Evolutionary conservation across 495 filamentous ascomycete genomes (phyloP), one percentile per base, ranked within the genome.

Genomic region (Talaromyces trachyspermus): DNA sequence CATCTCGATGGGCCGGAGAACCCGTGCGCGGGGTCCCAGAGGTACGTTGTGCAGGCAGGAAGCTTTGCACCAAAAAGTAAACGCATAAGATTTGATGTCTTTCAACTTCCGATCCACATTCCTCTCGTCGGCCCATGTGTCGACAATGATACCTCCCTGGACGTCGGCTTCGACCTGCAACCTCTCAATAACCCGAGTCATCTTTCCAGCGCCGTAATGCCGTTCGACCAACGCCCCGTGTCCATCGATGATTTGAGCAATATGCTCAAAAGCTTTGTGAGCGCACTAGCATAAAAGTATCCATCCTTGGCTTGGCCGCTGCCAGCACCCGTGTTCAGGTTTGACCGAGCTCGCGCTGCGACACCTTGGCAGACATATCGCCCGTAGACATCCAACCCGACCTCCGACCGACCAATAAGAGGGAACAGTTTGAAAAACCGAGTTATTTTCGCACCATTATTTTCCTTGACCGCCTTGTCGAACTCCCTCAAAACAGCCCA

Each of bases 361-460:
- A 98, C 88, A 8, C 92, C 91, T 61, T 90, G 83, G 57, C 92
- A 98, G 29, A 98, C 89, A 61, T 97, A 97, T 47, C 81, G 77
- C 1, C 91, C 91, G 65, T 98, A 98, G 3, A 94, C 88, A 67
- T 97, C 90, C 40, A 97, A 61, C 4, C 92, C 92, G 7, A 88
- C 84, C 49, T 96, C 86, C 2, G 84, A 84, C 56, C 88, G 81
- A 19, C 88, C 92, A 59, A 98, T 95, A 3, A 98, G 72, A 18
- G 92, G 92, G 59, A 98, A 98, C 36, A 98, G 67, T 69, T 98
- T 98, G 68, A 98, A 98, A 64, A 97, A 98, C 43, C 92, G 77
- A 4, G 92, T 96, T 37, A 98, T 86, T 59, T 83, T 86, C 18
- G 84, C 79, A 0, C 87, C 88, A 57, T 98, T 89, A 24, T 74